These are phyloP conservation scores for Calonectria multiphialidica DNA, from an alignment of 2,329 filamentous ascomycete genomes.

Conservation along the genomic window DNA sequence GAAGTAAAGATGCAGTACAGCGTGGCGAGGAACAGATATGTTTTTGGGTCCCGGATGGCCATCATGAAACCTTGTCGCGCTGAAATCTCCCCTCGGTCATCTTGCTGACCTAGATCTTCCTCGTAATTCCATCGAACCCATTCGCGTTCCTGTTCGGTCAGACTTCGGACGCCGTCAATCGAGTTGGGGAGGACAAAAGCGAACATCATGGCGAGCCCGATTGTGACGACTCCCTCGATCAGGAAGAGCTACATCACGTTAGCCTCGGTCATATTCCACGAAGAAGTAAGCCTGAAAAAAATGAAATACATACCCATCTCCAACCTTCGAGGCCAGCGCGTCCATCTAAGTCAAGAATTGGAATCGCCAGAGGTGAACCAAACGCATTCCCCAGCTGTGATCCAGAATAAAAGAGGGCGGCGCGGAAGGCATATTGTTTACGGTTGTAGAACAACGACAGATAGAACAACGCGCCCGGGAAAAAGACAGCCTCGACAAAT, in stretches of 20 bases:
- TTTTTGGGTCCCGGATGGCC: conserved; percentile 19
- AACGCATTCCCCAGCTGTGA: conserved; percentile 24
- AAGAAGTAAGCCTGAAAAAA: not conserved
- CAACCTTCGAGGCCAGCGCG: conserved; percentile 14
- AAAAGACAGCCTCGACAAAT: conserved; percentile 21
- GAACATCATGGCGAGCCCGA: conserved; percentile 15
- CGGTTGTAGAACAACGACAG: conserved; percentile 18
- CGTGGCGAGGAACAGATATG: conserved; percentile 11
- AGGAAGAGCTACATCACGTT: conserved; percentile 12
- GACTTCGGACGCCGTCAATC: not conserved
- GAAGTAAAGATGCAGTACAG: conserved; percentile 18
- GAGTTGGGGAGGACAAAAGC: conserved; percentile 21
- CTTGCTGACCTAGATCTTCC: conserved; percentile 12
- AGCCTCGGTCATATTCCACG: not conserved
- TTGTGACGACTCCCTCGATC: conserved; percentile 16
- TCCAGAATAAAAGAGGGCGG: conserved; percentile 12
- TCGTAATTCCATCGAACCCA: conserved; percentile 19
- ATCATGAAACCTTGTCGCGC: conserved; percentile 41
- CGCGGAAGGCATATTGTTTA: conserved; percentile 17
- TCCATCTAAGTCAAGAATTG: conserved; percentile 14
- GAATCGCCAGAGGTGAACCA: conserved; percentile 11
- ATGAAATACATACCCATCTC: conserved; percentile 11
- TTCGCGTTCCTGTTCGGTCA: conserved; percentile 11
- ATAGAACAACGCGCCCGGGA: conserved; percentile 19
- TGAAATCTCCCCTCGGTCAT: conserved; percentile 9